Evolutionary conservation across 805 yeast genomes (phyloP).

Genomic region (Candida takata): DNA sequence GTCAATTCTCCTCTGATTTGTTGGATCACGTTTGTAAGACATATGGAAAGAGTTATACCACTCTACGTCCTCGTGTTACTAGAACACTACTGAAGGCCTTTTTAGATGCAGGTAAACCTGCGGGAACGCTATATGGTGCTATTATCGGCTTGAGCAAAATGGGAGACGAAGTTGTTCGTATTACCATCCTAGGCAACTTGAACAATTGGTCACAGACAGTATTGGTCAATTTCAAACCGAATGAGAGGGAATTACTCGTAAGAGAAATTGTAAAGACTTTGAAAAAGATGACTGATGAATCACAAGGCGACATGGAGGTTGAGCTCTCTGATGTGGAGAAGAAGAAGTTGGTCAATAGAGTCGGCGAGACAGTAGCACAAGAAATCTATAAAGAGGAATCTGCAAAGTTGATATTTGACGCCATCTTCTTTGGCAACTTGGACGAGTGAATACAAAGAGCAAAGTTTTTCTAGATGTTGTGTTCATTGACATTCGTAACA

Average conservation of each 20-base stretch:
- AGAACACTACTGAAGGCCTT: conserved; percentile 89
- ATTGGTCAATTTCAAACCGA: conserved; percentile 30
- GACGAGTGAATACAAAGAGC: conserved; percentile 1
- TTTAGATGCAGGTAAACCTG: conserved; percentile 72
- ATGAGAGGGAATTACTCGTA: conserved; percentile 43
- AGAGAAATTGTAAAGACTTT: conserved; percentile 50
- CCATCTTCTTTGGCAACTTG: conserved; percentile 67
- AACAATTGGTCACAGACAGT: conserved; percentile 70
- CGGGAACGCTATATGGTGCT: conserved; percentile 91
- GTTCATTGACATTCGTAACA: not conserved
- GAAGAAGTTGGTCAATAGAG: conserved; percentile 43
- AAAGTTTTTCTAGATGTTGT: not conserved
- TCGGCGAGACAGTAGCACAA: conserved; percentile 54
- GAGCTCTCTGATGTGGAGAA: conserved; percentile 30
- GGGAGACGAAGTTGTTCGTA: conserved; percentile 83
- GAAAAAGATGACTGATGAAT: conserved; percentile 32
- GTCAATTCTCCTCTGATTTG: conserved; percentile 84
- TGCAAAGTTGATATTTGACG: conserved; percentile 47
- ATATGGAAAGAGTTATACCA: conserved; percentile 80
- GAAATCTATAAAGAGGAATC: conserved; percentile 40
- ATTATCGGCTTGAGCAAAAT: conserved; percentile 75
- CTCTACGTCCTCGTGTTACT: conserved; percentile 88
- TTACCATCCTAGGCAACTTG: conserved; percentile 77
- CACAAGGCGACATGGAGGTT: conserved; percentile 30
- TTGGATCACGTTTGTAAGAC: conserved; percentile 69